These are phyloP conservation scores for Pseudopithomyces chartarum DNA, from an alignment of 2,329 filamentous ascomycete genomes.

Conservation along the genomic window DNA sequence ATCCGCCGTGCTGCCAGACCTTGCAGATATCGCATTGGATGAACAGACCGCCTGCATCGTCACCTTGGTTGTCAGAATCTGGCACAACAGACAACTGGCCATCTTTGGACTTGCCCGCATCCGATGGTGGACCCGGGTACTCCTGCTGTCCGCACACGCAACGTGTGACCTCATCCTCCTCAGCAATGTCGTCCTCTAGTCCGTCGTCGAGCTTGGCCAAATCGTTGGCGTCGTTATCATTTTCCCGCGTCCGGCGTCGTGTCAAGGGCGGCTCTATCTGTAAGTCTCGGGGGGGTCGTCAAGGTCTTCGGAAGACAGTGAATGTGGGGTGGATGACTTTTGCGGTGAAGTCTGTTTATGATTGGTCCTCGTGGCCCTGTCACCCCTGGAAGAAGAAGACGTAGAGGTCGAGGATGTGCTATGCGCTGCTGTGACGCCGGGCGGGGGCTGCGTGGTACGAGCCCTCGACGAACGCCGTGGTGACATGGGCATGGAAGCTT, in stretches of 20 bases:
- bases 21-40: constrained; percentile 98
- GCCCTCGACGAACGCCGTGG: constrained; percentile 92
- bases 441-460: constrained; percentile 72
- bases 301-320: constrained; percentile 70
- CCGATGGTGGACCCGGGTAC: constrained; percentile 77
- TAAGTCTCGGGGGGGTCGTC: constrained; percentile 60
- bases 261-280: constrained; percentile 71
- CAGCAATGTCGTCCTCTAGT: constrained; percentile 65
- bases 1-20: constrained; percentile 98
- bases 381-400: constrained; percentile 74
- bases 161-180: constrained; percentile 86
- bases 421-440: constrained; percentile 70
- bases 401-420: constrained; percentile 75
- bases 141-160: constrained; percentile 95
- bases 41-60: constrained; percentile 92
- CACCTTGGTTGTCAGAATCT: constrained; percentile 58
- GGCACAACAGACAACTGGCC: constrained; percentile 57
- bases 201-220: constrained; percentile 57
- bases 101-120: constrained; percentile 59
- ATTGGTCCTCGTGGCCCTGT: constrained; percentile 74
- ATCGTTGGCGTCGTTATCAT: constrained; percentile 65
- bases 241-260: constrained; percentile 78
- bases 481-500: constrained; percentile 54
- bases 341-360: constrained; percentile 74
- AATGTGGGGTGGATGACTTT: constrained; percentile 76